Conservation (phyloP, 352 stramenopile genomes). For the Plasmopara viticola region DNA sequence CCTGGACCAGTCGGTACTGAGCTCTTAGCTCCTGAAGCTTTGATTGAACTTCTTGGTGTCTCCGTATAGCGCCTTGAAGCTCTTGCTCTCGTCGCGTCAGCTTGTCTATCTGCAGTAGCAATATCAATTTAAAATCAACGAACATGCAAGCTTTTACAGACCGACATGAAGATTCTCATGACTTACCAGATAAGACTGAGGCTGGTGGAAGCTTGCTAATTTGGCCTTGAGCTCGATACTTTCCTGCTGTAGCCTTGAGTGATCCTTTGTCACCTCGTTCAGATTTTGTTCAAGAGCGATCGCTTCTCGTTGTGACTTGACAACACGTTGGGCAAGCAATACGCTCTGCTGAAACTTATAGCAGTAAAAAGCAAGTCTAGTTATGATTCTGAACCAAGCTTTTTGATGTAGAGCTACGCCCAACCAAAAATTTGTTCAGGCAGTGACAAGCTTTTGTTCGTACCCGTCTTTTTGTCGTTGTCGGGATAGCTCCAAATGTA, state of each 20-base stretch:
- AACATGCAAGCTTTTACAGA: too few relatives aligned
- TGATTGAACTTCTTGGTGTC: slow-evolving; percentile 22
- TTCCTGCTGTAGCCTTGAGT: slow-evolving; percentile 22
- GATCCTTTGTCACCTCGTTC: slow-evolving; percentile 25
- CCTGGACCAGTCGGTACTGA: slow-evolving; percentile 31
- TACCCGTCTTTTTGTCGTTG: slow-evolving; percentile 59
- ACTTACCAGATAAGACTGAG: slow-evolving; percentile 62
- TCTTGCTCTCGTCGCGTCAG: slow-evolving; percentile 40
- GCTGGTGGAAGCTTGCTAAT: slow-evolving; percentile 53
- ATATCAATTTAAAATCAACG: not conserved
- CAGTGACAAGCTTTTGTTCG: not conserved
- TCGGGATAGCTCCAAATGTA: slow-evolving; percentile 64
- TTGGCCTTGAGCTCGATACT: slow-evolving; percentile 29
- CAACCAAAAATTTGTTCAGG: too few relatives aligned
- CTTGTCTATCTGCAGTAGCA: slow-evolving; percentile 51
- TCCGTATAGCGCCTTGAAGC: slow-evolving; percentile 23
- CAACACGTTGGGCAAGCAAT: slow-evolving; percentile 54
- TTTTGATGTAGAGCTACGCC: too few relatives aligned
- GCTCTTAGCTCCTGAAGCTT: slow-evolving; percentile 38
- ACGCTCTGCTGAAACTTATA: slow-evolving; percentile 72
- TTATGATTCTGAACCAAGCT: not conserved
- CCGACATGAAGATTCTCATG: too few relatives aligned
- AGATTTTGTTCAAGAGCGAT: slow-evolving; percentile 39
- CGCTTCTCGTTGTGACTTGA: slow-evolving; percentile 53
- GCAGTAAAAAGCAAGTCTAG: slow-evolving; percentile 1